Evolutionary conservation across 306 rosid genomes (phyloP), one percentile per base, ranked within the genome.

Genomic region (Lathyrus aphaca): DNA sequence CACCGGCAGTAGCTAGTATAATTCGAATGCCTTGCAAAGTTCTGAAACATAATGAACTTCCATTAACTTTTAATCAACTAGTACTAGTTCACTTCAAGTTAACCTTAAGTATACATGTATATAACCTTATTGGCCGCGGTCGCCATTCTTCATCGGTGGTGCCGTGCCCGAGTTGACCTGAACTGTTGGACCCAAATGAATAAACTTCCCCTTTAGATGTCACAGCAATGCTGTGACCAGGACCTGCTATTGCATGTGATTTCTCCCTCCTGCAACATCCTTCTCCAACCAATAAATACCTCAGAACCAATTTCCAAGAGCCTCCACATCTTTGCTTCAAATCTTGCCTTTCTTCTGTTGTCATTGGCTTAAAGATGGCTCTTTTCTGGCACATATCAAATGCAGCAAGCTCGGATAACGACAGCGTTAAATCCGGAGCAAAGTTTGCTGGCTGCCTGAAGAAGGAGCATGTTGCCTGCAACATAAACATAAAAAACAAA

Each of bases 381-480:
- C 97, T 86, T 85, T 88, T 90, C 68, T 42, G 86, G 79, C 97
- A 94, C 94, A 94, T 85, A 79, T 94, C 97, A 7, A 94, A 64
- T 8, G 98, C 96, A 76, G 98, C 98, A 53, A 94, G 96, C 81
- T 94, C 98, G 0, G 95, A 74, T 58, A 94, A 76, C 12, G 96
- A 94, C 73, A 94, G 72, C 4, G 67, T 69, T n/a, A 77, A 74
- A 80, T 94, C 97, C 6, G 98, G 97, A 60, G 89, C 82, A 75
- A 77, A 90, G 74, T 94, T 80, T 19, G 98, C 98, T 55, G 91
- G 88, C 81, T 83, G 90, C 87, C 88, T 88, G 74, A 94, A 94
- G 76, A 94, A 90, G 61, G 90, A 87, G 80, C 98, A 94, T 68
- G 98, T 94, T 64, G 90, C 98, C 98, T 94, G 94, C 85, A 88